Percentiles rank a stretch among this genome's conserved stretches.
phyloP scores from a whole-genome alignment of 257 asterid genomes.

The Verbascum thapsus region DNA sequence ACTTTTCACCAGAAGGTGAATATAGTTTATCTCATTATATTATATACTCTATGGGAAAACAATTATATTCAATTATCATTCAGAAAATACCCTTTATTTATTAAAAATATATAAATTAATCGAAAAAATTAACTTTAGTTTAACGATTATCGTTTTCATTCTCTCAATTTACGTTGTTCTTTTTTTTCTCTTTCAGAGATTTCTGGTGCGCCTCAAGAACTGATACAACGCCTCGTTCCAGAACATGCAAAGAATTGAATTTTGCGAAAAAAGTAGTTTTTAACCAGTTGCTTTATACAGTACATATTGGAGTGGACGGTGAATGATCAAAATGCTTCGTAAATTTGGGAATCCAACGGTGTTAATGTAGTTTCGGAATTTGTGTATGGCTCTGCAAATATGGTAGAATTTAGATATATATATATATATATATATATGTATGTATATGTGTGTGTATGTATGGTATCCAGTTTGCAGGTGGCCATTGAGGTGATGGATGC shows the following conservation, averaged over 20 bases:
- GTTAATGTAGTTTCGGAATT: constrained; percentile 4
- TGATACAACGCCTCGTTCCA: constrained; percentile 50
- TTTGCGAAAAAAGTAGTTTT: not conserved
- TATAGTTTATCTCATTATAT: not conserved
- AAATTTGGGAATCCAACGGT: not conserved
- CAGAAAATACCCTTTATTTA: no score
- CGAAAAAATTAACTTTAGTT: no score
- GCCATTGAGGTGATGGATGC: constrained; percentile 24
- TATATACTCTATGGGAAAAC: no score
- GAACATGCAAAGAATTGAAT: constrained; percentile 42
- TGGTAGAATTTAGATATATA: no score
- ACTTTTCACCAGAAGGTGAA: constrained; percentile 82
- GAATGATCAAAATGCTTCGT: not conserved
- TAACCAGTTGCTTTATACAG: not conserved
- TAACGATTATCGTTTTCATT: no score
- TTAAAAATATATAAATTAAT: no score
- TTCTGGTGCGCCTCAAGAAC: constrained; percentile 48
- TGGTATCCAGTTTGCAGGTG: constrained; percentile 30
- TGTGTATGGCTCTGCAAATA: constrained; percentile 25
- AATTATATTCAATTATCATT: no score
- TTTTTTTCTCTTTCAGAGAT: constrained; percentile 34
- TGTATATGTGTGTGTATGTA: no score
- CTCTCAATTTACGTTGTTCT: no score
- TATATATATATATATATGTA: no score
- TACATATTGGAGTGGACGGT: not conserved